Conservation (phyloP, 371 early-diverging fungal genomes). For the Mucor mucedo region DNA sequence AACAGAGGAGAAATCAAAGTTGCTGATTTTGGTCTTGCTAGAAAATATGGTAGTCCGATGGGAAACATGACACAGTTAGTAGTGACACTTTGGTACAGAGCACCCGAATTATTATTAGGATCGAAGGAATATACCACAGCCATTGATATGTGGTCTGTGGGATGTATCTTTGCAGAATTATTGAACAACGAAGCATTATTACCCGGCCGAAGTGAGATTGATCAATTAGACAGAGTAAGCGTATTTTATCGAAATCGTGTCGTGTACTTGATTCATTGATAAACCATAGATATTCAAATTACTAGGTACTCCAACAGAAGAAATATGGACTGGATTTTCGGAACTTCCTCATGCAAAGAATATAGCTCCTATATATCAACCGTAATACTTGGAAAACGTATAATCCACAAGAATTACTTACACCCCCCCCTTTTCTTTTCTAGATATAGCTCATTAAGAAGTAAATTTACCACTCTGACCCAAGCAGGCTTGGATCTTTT, state of each 20-base stretch:
- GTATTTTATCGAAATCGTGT: background rate
- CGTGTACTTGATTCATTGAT: background rate
- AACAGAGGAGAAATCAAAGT: slow-evolving; percentile 85
- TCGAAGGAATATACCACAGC: slow-evolving; percentile 90
- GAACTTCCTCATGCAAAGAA: slow-evolving; percentile 74
- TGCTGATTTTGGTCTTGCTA: slow-evolving; percentile 89
- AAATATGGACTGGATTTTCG: slow-evolving; percentile 77
- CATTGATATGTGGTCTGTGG: slow-evolving; percentile 98
- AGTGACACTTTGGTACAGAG: slow-evolving; percentile 94
- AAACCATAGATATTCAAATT: slow-evolving; percentile 69
- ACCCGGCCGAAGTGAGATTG: slow-evolving; percentile 80
- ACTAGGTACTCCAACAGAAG: slow-evolving; percentile 72
- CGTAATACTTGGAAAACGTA: slow-evolving; percentile 19
- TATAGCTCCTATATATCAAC: slow-evolving; percentile 63
- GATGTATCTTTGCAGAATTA: slow-evolving; percentile 94
- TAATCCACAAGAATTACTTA: background rate
- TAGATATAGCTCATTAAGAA: slow-evolving; percentile 60
- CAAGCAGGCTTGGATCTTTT: slow-evolving; percentile 85
- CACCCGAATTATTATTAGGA: slow-evolving; percentile 98
- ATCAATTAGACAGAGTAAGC: slow-evolving; percentile 74
- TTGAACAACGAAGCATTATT: slow-evolving; percentile 75
- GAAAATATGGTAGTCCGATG: slow-evolving; percentile 77
- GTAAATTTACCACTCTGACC: slow-evolving; percentile 72
- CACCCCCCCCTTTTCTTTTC: background rate
- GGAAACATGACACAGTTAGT: slow-evolving; percentile 84